phyloP scores from a whole-genome alignment of 345 rosid genomes.

The Syzygium aqueum region DNA sequence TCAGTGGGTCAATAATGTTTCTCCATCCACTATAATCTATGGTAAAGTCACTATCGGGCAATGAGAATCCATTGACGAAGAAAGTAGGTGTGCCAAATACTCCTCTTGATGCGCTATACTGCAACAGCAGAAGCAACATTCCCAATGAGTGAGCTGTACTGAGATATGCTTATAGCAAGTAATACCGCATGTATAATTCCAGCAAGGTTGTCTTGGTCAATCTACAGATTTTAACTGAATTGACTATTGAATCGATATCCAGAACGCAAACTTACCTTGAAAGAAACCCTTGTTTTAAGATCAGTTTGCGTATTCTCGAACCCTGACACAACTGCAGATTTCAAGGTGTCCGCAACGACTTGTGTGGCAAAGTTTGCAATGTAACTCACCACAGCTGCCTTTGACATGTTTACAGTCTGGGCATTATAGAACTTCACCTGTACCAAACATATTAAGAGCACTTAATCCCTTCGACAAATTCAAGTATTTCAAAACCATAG shows the following conservation, averaged over 20 bases:
- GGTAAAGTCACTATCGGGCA: slow-evolving; percentile 46
- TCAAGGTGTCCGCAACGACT: slow-evolving; percentile 41
- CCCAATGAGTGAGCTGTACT: not conserved
- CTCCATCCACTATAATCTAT: slow-evolving; percentile 48
- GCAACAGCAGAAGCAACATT: slow-evolving; percentile 5
- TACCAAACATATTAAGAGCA: not conserved
- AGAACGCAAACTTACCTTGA: slow-evolving; percentile 39
- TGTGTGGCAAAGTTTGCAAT: slow-evolving; percentile 42
- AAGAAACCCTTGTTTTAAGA: slow-evolving; percentile 65
- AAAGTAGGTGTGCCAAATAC: slow-evolving; percentile 65
- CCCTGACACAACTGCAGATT: slow-evolving; percentile 38
- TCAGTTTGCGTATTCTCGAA: slow-evolving; percentile 45
- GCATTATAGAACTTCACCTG: slow-evolving; percentile 66
- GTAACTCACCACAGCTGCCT: slow-evolving; percentile 38
- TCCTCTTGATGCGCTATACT: slow-evolving; percentile 69
- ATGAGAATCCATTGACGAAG: slow-evolving; percentile 61
- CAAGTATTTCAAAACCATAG: not conserved
- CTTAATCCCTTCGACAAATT: not conserved
- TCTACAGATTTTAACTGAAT: not conserved
- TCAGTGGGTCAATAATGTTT: slow-evolving; percentile 53
- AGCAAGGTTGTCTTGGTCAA: not conserved
- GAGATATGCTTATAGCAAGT: not conserved
- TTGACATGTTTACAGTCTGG: slow-evolving; percentile 49
- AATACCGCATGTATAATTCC: not conserved
- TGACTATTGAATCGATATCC: not conserved